A percentile compares a stretch with the other conserved stretches of the same genome.
These are phyloP conservation scores for Davidsoniella neocaledoniae DNA, from an alignment of 2,329 filamentous ascomycete genomes.

Conservation along the genomic window DNA sequence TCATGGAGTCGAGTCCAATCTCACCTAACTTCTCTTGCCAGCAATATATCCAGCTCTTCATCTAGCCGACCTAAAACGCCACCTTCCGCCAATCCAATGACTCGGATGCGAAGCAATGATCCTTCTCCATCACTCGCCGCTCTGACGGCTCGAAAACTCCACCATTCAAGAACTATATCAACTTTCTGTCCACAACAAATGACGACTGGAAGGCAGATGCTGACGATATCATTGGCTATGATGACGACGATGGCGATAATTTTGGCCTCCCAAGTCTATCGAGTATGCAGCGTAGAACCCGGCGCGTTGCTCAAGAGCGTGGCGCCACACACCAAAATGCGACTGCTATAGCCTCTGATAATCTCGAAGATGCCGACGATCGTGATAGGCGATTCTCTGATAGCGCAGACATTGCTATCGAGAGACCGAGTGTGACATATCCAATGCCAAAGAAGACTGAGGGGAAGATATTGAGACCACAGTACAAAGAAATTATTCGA, in stretches of 20 bases:
- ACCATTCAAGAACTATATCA: conserved; percentile 59
- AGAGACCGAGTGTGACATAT: conserved; percentile 67
- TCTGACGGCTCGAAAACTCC: conserved; percentile 40
- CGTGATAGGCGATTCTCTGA: conserved; percentile 50
- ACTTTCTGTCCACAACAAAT: conserved; percentile 65
- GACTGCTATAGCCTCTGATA: not conserved
- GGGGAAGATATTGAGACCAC: conserved; percentile 86
- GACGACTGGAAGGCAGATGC: conserved; percentile 68
- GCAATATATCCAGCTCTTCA: conserved; percentile 11
- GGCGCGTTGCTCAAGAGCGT: conserved; percentile 21
- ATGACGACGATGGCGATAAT: conserved; percentile 76
- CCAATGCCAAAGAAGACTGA: conserved; percentile 78
- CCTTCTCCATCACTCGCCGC: conserved; percentile 37
- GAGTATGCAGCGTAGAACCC: conserved; percentile 65
- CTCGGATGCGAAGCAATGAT: conserved; percentile 29
- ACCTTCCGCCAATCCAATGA: conserved; percentile 32
- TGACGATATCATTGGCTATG: conserved; percentile 63
- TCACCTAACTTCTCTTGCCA: not conserved
- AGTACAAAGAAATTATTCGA: conserved; percentile 90
- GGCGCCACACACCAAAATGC: conserved; percentile 1
- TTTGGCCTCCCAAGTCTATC: conserved; percentile 87
- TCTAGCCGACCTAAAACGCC: conserved; percentile 55
- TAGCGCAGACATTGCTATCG: conserved; percentile 87
- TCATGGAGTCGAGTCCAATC: not conserved
- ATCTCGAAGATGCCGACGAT: conserved; percentile 17